Base-by-base conservation (phyloP, 1,284 basidiomycete species). In the Trichosporon coremiiforme region DNA sequence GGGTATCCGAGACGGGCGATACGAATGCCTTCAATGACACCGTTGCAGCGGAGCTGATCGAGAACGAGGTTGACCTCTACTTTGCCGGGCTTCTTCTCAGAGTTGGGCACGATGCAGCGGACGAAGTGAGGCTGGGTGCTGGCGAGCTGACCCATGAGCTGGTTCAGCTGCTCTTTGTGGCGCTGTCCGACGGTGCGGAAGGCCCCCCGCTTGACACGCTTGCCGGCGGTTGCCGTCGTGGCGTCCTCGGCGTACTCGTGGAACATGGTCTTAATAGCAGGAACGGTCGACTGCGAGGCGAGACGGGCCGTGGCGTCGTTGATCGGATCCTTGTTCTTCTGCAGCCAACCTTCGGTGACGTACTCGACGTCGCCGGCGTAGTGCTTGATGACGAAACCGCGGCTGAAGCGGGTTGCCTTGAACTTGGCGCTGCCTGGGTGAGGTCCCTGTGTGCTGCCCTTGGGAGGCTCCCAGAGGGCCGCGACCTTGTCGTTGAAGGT, bases 251-350 rank as follows among this genome's bases (percentile, higher is more conserved):
- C 86, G 78, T 90, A 95, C 75, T 98, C 96, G 17, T 90, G 85
- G 82, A 99, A 99, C 47, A 99, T 87, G 2, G 86, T 83, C 0
- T 92, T 89, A 47, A 99, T 88, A 77, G 93, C 94, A 41, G 89
- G 88, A 75, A 98, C 91, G 1, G 89, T 87, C 1, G 96, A 97
- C 15, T 88, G 87, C 0, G 94, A 90, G 29, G 99, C 87, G 50
- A 99, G 90, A 17, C 94, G 90, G 0, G 94, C 94, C 53, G 99
- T 87, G 79, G 98, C 96, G 80, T 98, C 95, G 82, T 99, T 98
- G 73, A 99, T 86, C 0, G 97, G 97, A 79, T 99, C 97, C 85
- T 98, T 98, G 87, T 99, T 99, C 89, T 99, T 99, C 85, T 97
- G 95, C 72, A 99, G 86, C 97, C 97, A 99, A 9, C 94, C 93